A percentile compares a stretch with the other conserved stretches of the same genome.
Evolutionary conservation across 1,284 basidiomycete genomes (phyloP).

Genomic region (Cutaneotrichosporon cavernicola): DNA sequence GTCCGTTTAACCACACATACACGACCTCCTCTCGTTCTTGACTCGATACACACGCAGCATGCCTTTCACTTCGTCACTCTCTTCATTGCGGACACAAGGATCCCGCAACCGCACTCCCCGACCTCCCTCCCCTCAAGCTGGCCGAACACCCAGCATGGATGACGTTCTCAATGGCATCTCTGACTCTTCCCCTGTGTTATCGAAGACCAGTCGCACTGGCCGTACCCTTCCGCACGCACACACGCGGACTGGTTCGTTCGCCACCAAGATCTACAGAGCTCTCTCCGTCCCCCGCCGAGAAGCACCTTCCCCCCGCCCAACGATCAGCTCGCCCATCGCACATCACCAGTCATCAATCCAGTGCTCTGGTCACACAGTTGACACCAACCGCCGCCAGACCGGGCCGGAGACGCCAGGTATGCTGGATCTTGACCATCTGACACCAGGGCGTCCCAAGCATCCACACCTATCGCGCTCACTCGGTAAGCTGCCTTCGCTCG

Average conservation of each 20-base stretch:
- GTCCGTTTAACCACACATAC: not conserved
- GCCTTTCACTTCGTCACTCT: not conserved
- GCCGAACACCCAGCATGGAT: not conserved
- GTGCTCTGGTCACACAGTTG: not conserved
- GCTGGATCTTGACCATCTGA: not conserved
- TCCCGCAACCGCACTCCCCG: not conserved
- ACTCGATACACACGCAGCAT: not conserved
- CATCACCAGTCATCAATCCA: not conserved
- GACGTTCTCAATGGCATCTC: not conserved
- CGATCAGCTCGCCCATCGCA: slow-evolving; percentile 13
- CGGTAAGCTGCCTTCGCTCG: too few species aligned
- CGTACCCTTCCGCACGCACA: not conserved
- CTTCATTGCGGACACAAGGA: not conserved
- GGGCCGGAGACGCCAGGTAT: too few species aligned
- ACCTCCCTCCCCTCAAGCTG: not conserved
- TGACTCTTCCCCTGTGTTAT: not conserved
- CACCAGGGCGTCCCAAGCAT: not conserved
- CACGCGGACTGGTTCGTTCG: slow-evolving; percentile 2
- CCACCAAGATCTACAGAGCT: slow-evolving; percentile 15
- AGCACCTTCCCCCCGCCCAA: not conserved
- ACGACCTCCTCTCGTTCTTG: not conserved
- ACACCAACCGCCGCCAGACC: not conserved
- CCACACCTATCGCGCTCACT: too few species aligned
- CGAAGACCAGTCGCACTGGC: not conserved
- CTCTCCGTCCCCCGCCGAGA: slow-evolving; percentile 12